Percentiles rank a stretch among this genome's conserved stretches.
phyloP scores from a whole-genome alignment of 495 filamentous ascomycete species.

The Tuber brumale region DNA sequence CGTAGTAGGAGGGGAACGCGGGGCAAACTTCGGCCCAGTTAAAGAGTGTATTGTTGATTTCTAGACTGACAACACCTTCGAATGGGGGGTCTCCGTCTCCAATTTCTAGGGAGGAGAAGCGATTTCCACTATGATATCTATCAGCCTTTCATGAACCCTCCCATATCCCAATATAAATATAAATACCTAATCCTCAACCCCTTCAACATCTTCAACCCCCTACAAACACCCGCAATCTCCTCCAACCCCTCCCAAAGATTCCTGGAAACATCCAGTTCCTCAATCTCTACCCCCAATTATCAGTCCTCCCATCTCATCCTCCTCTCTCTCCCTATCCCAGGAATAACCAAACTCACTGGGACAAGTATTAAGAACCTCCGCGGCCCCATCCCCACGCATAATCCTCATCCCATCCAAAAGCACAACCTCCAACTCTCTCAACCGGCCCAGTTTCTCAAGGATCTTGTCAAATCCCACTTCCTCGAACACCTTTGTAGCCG shows the following conservation, averaged over 20 bases:
- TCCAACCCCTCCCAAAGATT: conserved; percentile 66
- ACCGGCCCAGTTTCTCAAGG: conserved; percentile 63
- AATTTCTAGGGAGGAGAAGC: conserved; percentile 53
- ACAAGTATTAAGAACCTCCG: conserved; percentile 47
- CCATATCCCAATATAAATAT: neutral
- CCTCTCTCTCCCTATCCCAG: neutral
- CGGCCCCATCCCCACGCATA: conserved; percentile 45
- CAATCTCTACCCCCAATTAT: conserved; percentile 52
- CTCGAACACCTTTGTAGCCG: conserved; percentile 74
- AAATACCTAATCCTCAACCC: conserved; percentile 64
- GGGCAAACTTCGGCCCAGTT: conserved; percentile 61
- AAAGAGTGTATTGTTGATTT: conserved; percentile 65
- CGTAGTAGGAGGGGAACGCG: conserved; percentile 31
- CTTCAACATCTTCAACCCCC: conserved; percentile 55
- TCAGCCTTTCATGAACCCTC: conserved; percentile 14
- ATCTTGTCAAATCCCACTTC: conserved; percentile 97
- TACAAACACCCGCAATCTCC: conserved; percentile 63
- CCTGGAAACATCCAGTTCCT: conserved; percentile 77
- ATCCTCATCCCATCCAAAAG: conserved; percentile 71
- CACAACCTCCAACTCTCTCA: conserved; percentile 71
- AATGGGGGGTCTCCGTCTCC: conserved; percentile 45
- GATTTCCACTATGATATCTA: conserved; percentile 58
- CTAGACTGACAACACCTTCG: conserved; percentile 57
- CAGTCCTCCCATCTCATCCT: neutral
- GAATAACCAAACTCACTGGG: conserved; percentile 43